A percentile compares a stretch with the other conserved stretches of the same genome.
Conservation (phyloP, 1,284 basidiomycete genomes). For the Cutaneotrichosporon sp. region DNA sequence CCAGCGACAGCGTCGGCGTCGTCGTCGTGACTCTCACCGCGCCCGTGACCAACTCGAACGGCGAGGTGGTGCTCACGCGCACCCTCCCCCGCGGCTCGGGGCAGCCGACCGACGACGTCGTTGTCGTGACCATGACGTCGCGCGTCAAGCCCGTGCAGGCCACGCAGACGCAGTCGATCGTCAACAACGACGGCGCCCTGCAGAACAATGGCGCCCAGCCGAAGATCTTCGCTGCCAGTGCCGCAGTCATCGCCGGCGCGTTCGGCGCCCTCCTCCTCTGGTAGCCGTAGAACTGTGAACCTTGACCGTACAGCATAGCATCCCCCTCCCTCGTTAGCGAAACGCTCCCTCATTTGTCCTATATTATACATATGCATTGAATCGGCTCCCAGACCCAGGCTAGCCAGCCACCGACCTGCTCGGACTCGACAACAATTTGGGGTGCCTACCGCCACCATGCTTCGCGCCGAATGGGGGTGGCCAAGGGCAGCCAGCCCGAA, state of each 20-base stretch:
- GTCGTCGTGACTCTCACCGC: slow-evolving; percentile 7
- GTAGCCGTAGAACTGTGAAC: neutral
- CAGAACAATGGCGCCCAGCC: neutral
- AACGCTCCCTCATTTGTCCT: neutral
- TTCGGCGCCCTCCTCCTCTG: neutral
- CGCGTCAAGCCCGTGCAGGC: neutral
- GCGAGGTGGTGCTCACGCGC: slow-evolving; percentile 6
- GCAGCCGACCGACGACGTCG: neutral
- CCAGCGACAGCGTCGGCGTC: neutral
- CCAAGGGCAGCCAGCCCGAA: too few relatives aligned
- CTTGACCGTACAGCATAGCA: neutral
- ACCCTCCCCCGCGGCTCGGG: neutral
- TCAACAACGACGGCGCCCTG: slow-evolving; percentile 2
- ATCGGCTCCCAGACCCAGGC: too few relatives aligned
- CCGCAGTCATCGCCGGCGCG: neutral
- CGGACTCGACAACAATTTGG: neutral
- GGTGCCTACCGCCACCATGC: neutral
- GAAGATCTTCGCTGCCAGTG: neutral
- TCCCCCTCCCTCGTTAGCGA: neutral
- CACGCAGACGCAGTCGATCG: neutral
- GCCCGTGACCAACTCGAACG: neutral
- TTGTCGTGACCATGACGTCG: slow-evolving; percentile 5
- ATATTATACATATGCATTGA: slow-evolving; percentile 1
- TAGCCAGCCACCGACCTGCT: neutral
- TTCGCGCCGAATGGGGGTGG: neutral